A percentile compares a stretch with the other conserved stretches of the same genome.
These are phyloP conservation scores for Floccularia luteovirens DNA, from an alignment of 768 basidiomycete genomes.

Conservation along the genomic window DNA sequence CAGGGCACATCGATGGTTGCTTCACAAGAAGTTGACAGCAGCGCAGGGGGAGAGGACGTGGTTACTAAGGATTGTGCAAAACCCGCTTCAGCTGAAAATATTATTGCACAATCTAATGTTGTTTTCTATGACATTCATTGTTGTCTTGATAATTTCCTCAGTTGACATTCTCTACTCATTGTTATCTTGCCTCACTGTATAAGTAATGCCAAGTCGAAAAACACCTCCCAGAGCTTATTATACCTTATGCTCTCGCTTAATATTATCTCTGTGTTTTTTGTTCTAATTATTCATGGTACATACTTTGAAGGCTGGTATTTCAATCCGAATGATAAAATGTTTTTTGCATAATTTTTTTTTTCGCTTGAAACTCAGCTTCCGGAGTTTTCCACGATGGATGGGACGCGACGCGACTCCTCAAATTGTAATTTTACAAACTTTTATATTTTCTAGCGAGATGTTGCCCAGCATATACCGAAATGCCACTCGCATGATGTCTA, in stretches of 20 bases:
- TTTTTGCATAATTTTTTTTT: no score
- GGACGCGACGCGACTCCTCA: no score
- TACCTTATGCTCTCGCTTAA: no score
- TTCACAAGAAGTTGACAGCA: constrained; percentile 3
- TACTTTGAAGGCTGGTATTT: no score
- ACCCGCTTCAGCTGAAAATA: neutral
- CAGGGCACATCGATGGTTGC: constrained; percentile 1
- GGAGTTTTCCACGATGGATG: no score
- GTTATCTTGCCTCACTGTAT: constrained; percentile 3
- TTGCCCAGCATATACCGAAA: constrained; percentile 27
- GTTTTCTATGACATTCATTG: neutral
- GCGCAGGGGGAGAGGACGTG: constrained; percentile 54
- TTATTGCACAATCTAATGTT: constrained; percentile 5
- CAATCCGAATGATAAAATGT: no score
- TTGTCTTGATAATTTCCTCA: constrained; percentile 1
- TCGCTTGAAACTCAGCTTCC: no score
- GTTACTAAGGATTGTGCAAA: constrained; percentile 33
- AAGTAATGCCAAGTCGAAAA: constrained; percentile 8
- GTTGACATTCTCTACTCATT: constrained; percentile 3
- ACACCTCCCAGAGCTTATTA: no score
- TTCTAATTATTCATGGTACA: no score
- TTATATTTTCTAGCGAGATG: no score
- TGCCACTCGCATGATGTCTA: constrained; percentile 36
- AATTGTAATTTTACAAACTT: no score
- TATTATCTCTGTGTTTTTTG: no score